phyloP scores from a whole-genome alignment of 129 eudicot genomes.

The Flaveria ramosissima region DNA sequence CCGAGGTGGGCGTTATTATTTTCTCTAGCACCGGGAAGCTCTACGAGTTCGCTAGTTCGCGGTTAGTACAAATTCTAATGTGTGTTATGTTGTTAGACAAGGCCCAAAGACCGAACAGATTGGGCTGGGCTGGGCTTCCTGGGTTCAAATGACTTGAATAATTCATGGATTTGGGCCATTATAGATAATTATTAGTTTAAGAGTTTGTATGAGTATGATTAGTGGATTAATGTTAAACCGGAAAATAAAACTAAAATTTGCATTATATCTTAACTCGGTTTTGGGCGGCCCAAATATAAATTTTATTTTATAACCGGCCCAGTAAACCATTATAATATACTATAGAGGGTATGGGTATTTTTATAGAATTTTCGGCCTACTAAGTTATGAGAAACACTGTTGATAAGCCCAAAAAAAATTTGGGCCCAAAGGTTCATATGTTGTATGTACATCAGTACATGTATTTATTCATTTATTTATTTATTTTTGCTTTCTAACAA shows the following conservation, averaged over 20 bases:
- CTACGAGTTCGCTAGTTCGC: conserved; percentile 67
- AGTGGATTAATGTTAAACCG: neutral
- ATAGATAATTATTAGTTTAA: neutral
- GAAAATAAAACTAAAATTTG: neutral
- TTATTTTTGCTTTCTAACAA: neutral
- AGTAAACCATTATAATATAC: no score
- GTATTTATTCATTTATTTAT: no score
- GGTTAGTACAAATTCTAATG: conserved; percentile 36
- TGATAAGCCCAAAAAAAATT: no score
- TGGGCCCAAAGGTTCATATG: no score
- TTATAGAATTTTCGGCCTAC: no score
- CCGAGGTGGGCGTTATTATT: conserved; percentile 72
- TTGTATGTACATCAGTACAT: neutral
- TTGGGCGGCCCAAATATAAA: neutral
- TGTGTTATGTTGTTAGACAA: conserved; percentile 1
- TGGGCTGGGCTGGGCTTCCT: neutral
- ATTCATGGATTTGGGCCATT: conserved; percentile 3
- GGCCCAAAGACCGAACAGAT: conserved; percentile 1
- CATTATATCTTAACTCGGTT: neutral
- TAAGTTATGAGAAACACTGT: no score
- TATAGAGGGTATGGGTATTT: no score
- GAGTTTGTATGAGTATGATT: neutral
- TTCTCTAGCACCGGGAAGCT: conserved; percentile 80
- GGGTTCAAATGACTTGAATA: neutral
- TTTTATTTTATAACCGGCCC: neutral